These are phyloP conservation scores for Aspergillus ustus DNA, from an alignment of 2,329 filamentous ascomycete species.

Conservation along the genomic window DNA sequence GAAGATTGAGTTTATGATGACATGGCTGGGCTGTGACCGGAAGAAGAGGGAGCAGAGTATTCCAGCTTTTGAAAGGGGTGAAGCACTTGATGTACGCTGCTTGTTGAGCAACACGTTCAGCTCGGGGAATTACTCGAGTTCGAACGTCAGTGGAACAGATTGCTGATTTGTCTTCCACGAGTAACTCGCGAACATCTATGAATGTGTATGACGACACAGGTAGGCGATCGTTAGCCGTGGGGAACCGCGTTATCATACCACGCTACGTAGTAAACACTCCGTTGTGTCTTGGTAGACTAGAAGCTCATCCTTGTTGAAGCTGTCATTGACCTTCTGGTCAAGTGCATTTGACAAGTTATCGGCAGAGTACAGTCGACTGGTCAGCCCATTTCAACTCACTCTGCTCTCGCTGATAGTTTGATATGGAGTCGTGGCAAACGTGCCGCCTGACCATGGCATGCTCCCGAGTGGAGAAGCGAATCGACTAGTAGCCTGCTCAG, in stretches of 20 bases:
- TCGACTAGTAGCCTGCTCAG: neutral
- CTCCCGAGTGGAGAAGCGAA: conserved; percentile 4
- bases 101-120: neutral
- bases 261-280: neutral
- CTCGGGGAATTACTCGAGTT: neutral
- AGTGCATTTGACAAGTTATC: neutral
- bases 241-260: neutral
- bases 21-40: neutral
- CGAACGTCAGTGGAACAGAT: neutral
- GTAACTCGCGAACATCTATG: neutral
- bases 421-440: neutral
- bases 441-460: conserved; percentile 2
- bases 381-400: neutral
- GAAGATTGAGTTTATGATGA: neutral
- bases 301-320: neutral
- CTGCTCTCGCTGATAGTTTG: neutral
- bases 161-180: neutral
- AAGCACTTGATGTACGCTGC: neutral
- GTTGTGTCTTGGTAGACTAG: neutral
- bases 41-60: neutral
- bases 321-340: too few relatives aligned
- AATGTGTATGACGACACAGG: neutral
- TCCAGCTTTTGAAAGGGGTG: neutral
- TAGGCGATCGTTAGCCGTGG: neutral
- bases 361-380: neutral